phyloP scores from a whole-genome alignment of 2,329 filamentous ascomycete genomes.

The Microsporum ferrugineum region DNA sequence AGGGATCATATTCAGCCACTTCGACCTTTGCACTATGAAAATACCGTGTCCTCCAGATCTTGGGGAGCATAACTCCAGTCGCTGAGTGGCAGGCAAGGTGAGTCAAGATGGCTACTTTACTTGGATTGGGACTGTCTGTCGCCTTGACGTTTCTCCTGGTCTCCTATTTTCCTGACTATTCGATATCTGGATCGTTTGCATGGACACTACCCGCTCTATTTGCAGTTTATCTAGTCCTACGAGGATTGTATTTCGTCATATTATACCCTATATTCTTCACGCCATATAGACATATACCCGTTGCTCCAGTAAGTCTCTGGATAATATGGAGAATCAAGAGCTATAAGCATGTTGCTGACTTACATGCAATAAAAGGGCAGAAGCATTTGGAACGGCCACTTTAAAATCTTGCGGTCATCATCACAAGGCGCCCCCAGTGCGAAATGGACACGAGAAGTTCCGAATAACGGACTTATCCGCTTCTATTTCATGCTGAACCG shows the following conservation, averaged over 20 bases:
- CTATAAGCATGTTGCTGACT: background rate
- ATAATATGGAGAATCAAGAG: background rate
- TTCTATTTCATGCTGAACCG: slow-evolving; percentile 53
- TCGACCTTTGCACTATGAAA: background rate
- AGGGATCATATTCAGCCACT: background rate
- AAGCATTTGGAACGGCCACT: slow-evolving; percentile 39
- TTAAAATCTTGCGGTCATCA: slow-evolving; percentile 25
- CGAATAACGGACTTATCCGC: slow-evolving; percentile 58
- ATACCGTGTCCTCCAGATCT: background rate
- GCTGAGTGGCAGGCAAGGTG: background rate
- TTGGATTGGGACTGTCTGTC: background rate
- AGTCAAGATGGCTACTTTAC: background rate
- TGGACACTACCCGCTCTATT: slow-evolving; percentile 8
- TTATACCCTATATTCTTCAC: slow-evolving; percentile 50
- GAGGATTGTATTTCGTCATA: slow-evolving; percentile 28
- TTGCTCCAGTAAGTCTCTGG: slow-evolving; percentile 35
- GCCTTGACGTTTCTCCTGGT: slow-evolving; percentile 1
- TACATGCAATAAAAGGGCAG: slow-evolving; percentile 20
- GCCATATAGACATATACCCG: slow-evolving; percentile 47
- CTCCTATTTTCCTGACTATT: slow-evolving; percentile 2
- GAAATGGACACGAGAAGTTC: slow-evolving; percentile 47
- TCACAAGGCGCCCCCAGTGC: slow-evolving; percentile 30
- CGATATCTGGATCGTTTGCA: background rate
- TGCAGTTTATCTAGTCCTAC: background rate
- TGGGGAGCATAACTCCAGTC: background rate